Evolutionary conservation across 345 rosid genomes (phyloP).

Genomic region (Gossypioides kirkii): DNA sequence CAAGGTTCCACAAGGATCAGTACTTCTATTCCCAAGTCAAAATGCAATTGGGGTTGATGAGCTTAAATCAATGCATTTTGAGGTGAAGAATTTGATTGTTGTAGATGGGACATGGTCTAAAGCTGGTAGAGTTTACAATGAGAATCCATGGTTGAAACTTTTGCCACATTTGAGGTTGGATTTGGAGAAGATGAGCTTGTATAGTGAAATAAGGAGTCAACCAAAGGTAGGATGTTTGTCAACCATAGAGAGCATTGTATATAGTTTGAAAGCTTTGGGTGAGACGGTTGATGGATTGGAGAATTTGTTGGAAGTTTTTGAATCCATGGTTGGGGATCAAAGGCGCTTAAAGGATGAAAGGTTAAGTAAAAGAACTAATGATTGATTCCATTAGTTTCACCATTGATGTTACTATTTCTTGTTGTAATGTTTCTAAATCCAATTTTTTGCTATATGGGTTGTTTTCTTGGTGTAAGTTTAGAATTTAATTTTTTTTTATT

Average conservation of each 20-base stretch:
- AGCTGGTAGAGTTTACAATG: constrained; percentile 69
- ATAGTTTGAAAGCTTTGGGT: constrained; percentile 57
- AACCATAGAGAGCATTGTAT: constrained; percentile 73
- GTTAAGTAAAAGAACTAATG: constrained; percentile 12
- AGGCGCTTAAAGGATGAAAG: constrained; percentile 60
- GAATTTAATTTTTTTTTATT: too few species aligned
- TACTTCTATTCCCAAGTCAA: constrained; percentile 59
- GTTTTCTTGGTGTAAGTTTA: too few species aligned
- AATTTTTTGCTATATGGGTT: not conserved
- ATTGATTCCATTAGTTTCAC: too few species aligned
- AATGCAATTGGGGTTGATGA: constrained; percentile 42
- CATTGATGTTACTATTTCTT: not conserved
- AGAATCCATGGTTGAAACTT: constrained; percentile 85
- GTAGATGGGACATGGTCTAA: constrained; percentile 89
- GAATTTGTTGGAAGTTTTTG: constrained; percentile 9
- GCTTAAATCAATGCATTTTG: constrained; percentile 34
- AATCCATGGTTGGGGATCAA: constrained; percentile 9
- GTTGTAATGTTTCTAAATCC: not conserved
- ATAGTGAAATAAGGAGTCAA: constrained; percentile 64
- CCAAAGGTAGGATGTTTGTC: constrained; percentile 76
- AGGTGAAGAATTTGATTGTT: constrained; percentile 65
- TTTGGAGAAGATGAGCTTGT: constrained; percentile 53
- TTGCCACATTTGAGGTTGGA: constrained; percentile 69
- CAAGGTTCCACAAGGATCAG: constrained; percentile 57
- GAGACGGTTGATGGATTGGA: constrained; percentile 30